Conservation (phyloP, 306 rosid genomes). For the Castanea mollissima region DNA sequence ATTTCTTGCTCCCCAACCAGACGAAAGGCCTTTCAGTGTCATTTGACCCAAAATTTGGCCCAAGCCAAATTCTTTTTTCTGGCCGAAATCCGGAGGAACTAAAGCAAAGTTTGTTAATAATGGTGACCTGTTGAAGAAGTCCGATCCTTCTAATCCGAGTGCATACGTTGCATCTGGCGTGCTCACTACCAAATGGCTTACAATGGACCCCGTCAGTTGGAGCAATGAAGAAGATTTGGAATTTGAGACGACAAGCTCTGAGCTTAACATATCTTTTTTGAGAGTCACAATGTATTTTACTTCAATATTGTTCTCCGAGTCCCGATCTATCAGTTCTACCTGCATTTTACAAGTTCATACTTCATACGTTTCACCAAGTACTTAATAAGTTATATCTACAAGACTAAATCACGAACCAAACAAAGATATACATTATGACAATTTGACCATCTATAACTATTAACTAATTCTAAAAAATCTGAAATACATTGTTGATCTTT, state of each 20-base stretch:
- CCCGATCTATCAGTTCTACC: slow-evolving; percentile 60
- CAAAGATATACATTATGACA: not conserved
- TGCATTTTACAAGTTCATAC: slow-evolving; percentile 34
- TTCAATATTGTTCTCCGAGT: slow-evolving; percentile 42
- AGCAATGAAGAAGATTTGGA: slow-evolving; percentile 44
- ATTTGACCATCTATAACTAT: not conserved
- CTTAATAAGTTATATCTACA: not conserved
- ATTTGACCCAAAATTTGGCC: slow-evolving; percentile 39
- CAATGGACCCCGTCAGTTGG: slow-evolving; percentile 53
- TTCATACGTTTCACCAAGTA: not conserved
- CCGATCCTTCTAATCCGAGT: slow-evolving; percentile 70
- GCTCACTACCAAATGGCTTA: slow-evolving; percentile 81
- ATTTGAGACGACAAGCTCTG: slow-evolving; percentile 60
- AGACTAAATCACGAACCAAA: not conserved
- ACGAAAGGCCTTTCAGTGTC: slow-evolving; percentile 29
- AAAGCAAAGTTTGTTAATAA: slow-evolving; percentile 46
- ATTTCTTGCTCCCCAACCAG: slow-evolving; percentile 32
- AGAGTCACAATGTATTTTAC: slow-evolving; percentile 64
- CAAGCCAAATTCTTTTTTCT: slow-evolving; percentile 24
- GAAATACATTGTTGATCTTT: too few species aligned
- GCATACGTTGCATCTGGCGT: slow-evolving; percentile 88
- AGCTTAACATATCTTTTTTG: slow-evolving; percentile 46
- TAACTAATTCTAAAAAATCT: not conserved
- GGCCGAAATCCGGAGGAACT: slow-evolving; percentile 48
- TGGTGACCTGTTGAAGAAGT: slow-evolving; percentile 46